Evolutionary conservation across 2,329 filamentous ascomycete genomes (phyloP), one percentile per base, ranked within the genome.

Genomic region (Mycosphaerella sp.): DNA sequence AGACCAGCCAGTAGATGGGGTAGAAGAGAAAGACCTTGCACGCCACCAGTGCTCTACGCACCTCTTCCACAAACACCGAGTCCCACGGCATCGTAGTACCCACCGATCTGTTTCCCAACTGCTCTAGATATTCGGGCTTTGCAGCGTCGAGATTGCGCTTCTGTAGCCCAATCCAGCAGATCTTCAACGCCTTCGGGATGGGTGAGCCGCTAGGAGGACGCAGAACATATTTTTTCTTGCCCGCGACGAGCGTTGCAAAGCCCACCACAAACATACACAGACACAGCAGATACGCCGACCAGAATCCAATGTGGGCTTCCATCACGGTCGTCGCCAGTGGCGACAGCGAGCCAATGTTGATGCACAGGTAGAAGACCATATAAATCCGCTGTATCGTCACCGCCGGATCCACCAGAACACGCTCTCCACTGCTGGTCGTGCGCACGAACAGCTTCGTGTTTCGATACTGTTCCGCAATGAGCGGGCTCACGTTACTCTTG

Each of bases 61-160:
- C 74, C 66, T 89, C 85, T 4, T 86, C 83, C 39, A 89, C 87
- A 85, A 86, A 92, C 44, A 82, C 80, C 60, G 91, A 86, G 58
- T 91, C 86, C 64, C 89, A 91, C 0, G 84, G 59, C 83, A 90
- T 21, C 83, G 90, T 89, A 84, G 85, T 89, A 0, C 48, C 36
- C 0, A 17, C 14, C 14, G 85, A 85, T 51, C 82, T 81, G 57
- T 76, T 66, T 1, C 69, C 69, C 39, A 76, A 72, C 8, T 87
- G 78, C 31, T 73, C 75, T 54, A 82, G 80, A 41, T 76, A 74
- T 66, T 82, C 85, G 3, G 85, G 85, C 72, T 86, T 87, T 51
- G 81, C 82, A 3, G 74, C 66, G 34, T 87, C 80, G 80, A 64
- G 56, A 23, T 45, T 55, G 38, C 58, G 45, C 40, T 61, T 59